Evolutionary conservation across 2,329 filamentous ascomycete genomes (phyloP).

Genomic region (Xylaria sp.): DNA sequence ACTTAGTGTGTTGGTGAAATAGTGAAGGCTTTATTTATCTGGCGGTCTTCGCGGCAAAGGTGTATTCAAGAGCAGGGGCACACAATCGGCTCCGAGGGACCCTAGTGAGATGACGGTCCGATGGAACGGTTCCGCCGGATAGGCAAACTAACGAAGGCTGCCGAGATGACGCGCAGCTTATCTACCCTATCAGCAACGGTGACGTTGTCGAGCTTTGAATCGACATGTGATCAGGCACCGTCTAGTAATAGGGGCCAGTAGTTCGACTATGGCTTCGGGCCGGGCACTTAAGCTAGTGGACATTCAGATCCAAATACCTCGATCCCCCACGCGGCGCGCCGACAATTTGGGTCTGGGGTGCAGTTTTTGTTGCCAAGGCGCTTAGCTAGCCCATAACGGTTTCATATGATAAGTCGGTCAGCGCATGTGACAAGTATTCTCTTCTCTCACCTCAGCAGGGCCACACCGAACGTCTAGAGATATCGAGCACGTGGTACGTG

Average conservation of each 20-base stretch:
- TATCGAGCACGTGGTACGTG: conserved; percentile 7
- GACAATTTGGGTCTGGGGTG: conserved; percentile 14
- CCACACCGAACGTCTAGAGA: background rate
- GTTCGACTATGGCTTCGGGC: conserved; percentile 2
- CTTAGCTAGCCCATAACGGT: conserved; percentile 8
- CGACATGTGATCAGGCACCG: background rate
- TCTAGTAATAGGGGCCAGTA: background rate
- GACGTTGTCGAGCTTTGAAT: background rate
- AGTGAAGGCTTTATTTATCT: conserved; percentile 20
- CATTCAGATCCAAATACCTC: conserved; percentile 1
- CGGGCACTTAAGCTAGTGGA: background rate
- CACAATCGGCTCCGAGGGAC: background rate
- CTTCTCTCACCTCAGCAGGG: conserved; percentile 20
- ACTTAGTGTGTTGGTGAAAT: conserved; percentile 22
- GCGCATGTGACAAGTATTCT: conserved; percentile 16
- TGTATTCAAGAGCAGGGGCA: conserved; percentile 5
- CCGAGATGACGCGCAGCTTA: conserved; percentile 16
- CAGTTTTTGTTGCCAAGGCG: conserved; percentile 24
- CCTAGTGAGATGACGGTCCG: conserved; percentile 7
- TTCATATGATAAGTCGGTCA: conserved; percentile 9
- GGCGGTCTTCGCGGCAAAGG: conserved; percentile 28
- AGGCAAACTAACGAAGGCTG: background rate
- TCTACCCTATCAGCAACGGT: conserved; percentile 10
- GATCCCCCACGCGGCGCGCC: conserved; percentile 18
- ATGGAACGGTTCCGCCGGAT: background rate